Conservation (phyloP, 2,329 filamentous ascomycete genomes). For the Colletotrichum sp. region DNA sequence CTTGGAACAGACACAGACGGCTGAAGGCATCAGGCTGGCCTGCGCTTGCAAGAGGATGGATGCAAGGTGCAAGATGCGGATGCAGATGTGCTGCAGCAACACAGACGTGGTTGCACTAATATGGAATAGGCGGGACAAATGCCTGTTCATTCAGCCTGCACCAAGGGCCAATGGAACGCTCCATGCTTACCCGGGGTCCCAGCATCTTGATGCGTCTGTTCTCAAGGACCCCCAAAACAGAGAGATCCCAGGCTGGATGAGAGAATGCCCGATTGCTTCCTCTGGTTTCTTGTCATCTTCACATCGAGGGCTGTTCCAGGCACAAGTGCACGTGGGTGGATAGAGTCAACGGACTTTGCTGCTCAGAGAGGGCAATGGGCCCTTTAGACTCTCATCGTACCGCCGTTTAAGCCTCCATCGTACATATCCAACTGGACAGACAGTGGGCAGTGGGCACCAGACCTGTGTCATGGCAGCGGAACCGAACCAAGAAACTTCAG, state of each 20-base stretch:
- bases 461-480: background rate
- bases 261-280: background rate
- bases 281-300: background rate
- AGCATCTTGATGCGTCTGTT: conserved; percentile 1
- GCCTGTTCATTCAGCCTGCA: background rate
- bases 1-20: background rate
- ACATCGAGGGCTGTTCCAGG: background rate
- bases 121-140: background rate
- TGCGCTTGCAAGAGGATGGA: background rate
- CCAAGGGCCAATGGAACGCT: background rate
- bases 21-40: background rate
- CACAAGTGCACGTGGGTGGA: background rate
- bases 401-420: conserved; percentile 1
- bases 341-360: background rate
- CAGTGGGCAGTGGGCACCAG: background rate
- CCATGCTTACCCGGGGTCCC: background rate
- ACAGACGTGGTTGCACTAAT: conserved; percentile 6
- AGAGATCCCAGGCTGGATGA: background rate
- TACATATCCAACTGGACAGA: background rate
- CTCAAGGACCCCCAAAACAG: background rate
- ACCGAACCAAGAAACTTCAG: background rate
- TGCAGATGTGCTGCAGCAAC: conserved; percentile 1
- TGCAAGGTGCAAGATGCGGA: background rate
- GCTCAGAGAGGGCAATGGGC: background rate
- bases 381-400: background rate